These are phyloP conservation scores for Rosa multiflora DNA, from an alignment of 306 rosid genomes.

Conservation along the genomic window DNA sequence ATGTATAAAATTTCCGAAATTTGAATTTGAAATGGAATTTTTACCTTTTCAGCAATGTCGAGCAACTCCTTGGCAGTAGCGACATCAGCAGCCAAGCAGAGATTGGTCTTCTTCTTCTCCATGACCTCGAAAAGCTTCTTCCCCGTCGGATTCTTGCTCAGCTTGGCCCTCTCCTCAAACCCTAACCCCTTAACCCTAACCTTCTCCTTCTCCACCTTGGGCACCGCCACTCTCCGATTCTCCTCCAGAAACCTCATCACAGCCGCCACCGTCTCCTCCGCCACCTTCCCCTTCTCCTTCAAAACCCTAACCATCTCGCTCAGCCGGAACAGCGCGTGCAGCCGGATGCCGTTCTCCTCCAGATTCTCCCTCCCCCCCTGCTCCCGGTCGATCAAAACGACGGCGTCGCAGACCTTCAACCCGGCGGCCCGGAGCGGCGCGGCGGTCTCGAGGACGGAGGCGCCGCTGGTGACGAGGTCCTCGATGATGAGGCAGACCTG, in stretches of 20 bases:
- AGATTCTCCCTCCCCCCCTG: conserved; percentile 90
- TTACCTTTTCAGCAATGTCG: conserved; percentile 76
- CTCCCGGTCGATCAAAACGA: conserved; percentile 82
- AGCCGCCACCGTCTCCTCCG: conserved; percentile 51
- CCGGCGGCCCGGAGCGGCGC: conserved; percentile 75
- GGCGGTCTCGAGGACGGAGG: conserved; percentile 77
- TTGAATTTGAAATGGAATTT: not conserved
- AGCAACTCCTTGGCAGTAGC: conserved; percentile 79
- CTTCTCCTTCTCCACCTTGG: conserved; percentile 27
- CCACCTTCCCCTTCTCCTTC: conserved; percentile 72
- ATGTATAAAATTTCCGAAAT: not conserved
- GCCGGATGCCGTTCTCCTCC: conserved; percentile 63
- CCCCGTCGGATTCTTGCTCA: conserved; percentile 80
- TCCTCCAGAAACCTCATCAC: conserved; percentile 67
- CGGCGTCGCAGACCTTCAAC: conserved; percentile 68
- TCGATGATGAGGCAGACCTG: conserved; percentile 75
- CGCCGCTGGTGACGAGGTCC: conserved; percentile 87
- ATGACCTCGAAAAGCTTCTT: conserved; percentile 78
- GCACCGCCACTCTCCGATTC: conserved; percentile 68
- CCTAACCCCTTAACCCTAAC: conserved; percentile 47
- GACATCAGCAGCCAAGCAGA: conserved; percentile 90
- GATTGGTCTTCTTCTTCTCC: conserved; percentile 75
- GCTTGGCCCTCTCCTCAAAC: conserved; percentile 64
- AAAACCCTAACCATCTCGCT: conserved; percentile 78
- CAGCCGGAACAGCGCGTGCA: conserved; percentile 63